These are phyloP conservation scores for Populus hybrid DNA, from an alignment of 441 rosid species.

Conservation along the genomic window DNA sequence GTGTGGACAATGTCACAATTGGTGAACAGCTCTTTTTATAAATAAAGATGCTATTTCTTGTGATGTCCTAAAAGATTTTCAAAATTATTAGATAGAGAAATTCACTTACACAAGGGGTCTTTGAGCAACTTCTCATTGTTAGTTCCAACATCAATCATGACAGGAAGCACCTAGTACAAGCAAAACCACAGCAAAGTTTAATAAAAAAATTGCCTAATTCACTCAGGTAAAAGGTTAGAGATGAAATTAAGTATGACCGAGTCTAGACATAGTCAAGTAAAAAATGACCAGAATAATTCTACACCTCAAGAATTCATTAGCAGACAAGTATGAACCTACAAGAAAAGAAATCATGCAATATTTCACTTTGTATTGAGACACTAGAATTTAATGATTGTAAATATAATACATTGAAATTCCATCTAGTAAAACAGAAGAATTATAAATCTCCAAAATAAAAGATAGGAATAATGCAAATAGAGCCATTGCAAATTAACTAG, in stretches of 20 bases:
- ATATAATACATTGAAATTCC: too few relatives aligned
- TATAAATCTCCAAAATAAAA: too few relatives aligned
- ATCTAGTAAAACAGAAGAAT: too few relatives aligned
- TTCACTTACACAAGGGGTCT: slow-evolving; percentile 78
- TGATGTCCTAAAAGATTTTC: not conserved
- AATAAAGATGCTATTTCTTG: not conserved
- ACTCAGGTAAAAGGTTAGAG: not conserved
- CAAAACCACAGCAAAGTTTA: not conserved
- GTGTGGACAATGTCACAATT: not conserved
- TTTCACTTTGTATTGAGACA: not conserved
- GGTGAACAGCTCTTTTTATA: not conserved
- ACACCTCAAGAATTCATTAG: not conserved
- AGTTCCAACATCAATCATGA: slow-evolving; percentile 99
- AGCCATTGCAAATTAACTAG: not conserved
- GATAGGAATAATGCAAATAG: not conserved
- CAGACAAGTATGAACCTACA: not conserved
- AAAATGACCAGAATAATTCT: not conserved
- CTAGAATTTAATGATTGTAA: not conserved
- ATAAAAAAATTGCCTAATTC: not conserved
- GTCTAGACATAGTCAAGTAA: not conserved
- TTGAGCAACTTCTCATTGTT: slow-evolving; percentile 89
- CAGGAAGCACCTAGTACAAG: slow-evolving; percentile 80
- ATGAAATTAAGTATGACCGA: not conserved
- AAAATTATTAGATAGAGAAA: slow-evolving; percentile 1
- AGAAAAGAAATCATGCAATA: too few relatives aligned